These are phyloP conservation scores for Collybiopsis luxurians DNA, from an alignment of 768 basidiomycete species.

Conservation along the genomic window DNA sequence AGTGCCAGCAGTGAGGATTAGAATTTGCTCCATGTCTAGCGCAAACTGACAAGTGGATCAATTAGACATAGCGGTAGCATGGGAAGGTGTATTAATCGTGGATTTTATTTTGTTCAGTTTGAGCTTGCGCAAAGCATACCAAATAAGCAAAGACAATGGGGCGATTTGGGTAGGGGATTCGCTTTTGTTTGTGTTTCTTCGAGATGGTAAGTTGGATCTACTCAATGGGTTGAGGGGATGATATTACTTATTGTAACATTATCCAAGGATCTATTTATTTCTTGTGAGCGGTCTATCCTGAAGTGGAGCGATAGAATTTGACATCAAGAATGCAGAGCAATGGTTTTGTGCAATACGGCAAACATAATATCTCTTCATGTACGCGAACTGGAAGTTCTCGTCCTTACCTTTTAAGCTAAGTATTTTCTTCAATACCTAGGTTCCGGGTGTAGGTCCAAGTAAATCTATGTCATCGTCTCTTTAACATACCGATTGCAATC, in stretches of 20 bases:
- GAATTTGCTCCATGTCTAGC: no score
- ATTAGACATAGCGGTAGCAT: background rate
- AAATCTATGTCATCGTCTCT: no score
- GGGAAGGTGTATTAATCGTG: background rate
- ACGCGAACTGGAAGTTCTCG: background rate
- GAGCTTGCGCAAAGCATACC: background rate
- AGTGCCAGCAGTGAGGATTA: no score
- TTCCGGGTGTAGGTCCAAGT: background rate
- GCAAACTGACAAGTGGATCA: background rate
- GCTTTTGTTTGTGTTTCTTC: background rate
- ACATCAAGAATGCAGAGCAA: background rate
- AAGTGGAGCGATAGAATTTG: background rate
- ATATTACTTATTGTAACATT: no score
- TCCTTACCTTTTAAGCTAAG: background rate
- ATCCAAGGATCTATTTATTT: conserved; percentile 1
- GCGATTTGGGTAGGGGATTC: background rate
- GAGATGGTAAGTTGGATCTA: background rate
- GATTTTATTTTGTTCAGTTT: background rate
- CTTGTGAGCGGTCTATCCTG: background rate
- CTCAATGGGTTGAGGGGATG: no score
- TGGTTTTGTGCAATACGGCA: background rate
- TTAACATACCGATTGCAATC: no score
- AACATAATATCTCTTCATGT: background rate
- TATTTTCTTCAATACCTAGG: background rate
- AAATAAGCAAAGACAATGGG: background rate